Percentiles rank a stretch among this genome's conserved stretches.
These are phyloP conservation scores for Inonotus hispidus DNA, from an alignment of 1,284 basidiomycete genomes.

Conservation along the genomic window DNA sequence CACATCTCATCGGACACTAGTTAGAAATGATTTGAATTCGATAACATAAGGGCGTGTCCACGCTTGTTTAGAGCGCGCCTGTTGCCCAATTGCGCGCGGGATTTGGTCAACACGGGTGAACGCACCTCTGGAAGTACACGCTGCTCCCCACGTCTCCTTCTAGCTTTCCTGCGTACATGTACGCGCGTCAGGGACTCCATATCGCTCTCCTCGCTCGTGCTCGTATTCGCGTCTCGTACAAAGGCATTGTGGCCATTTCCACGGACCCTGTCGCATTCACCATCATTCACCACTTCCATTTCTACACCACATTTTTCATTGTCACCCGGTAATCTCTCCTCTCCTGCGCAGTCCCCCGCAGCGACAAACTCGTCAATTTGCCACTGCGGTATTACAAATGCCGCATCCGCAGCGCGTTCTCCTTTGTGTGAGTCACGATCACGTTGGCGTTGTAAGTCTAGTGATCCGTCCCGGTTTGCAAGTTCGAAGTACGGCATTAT, in stretches of 20 bases:
- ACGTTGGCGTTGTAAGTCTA: background rate
- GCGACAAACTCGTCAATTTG: background rate
- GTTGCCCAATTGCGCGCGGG: too few relatives aligned
- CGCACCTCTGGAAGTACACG: background rate
- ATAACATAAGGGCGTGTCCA: too few relatives aligned
- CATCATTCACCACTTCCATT: background rate
- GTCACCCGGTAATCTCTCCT: background rate
- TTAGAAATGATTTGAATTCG: background rate
- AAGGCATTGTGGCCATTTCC: background rate
- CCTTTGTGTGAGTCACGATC: background rate
- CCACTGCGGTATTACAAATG: background rate
- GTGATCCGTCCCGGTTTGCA: conserved; percentile 17
- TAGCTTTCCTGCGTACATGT: background rate
- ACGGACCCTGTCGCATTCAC: background rate
- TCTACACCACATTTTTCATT: background rate
- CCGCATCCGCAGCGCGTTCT: background rate
- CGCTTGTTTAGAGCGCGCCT: too few relatives aligned
- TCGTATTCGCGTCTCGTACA: background rate
- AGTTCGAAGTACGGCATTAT: conserved; percentile 16
- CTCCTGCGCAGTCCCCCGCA: background rate
- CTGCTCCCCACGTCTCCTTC: background rate
- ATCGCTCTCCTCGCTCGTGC: background rate
- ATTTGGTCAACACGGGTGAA: background rate
- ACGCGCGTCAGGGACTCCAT: background rate
- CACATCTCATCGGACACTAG: too few relatives aligned